A percentile compares a stretch with the other conserved stretches of the same genome.
Evolutionary conservation across 1,139 yeast genomes (phyloP).

Genomic region (Lodderomyces pseudojiufengensis): DNA sequence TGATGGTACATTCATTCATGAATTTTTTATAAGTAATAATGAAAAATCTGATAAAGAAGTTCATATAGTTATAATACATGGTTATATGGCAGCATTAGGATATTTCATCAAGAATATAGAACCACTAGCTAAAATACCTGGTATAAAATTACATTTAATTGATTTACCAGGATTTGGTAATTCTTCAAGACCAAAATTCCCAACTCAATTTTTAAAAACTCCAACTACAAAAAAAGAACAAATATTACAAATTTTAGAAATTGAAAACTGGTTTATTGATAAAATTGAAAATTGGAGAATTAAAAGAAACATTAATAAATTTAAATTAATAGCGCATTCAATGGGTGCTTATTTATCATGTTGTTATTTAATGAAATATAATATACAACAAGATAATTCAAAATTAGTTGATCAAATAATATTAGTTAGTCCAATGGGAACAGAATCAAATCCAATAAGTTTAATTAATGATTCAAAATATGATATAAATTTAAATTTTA

Average conservation of each 20-base stretch:
- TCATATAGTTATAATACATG: slow-evolving; percentile 39
- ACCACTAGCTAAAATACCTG: slow-evolving; percentile 29
- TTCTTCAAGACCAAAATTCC: slow-evolving; percentile 40
- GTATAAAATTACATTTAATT: slow-evolving; percentile 31
- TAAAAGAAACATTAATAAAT: slow-evolving; percentile 20
- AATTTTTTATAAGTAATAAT: slow-evolving; percentile 30
- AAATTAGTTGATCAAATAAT: slow-evolving; percentile 28
- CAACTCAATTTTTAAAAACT: slow-evolving; percentile 24
- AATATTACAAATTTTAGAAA: slow-evolving; percentile 30
- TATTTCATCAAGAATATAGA: slow-evolving; percentile 41
- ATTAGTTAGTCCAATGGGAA: slow-evolving; percentile 46
- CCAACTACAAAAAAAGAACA: slow-evolving; percentile 21
- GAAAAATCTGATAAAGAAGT: slow-evolving; percentile 9
- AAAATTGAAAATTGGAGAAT: slow-evolving; percentile 38
- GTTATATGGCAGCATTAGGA: slow-evolving; percentile 48
- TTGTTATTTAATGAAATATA: slow-evolving; percentile 41
- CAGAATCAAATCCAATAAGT: slow-evolving; percentile 38
- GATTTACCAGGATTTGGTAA: slow-evolving; percentile 48
- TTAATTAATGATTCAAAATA: slow-evolving; percentile 30
- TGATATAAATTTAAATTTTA: slow-evolving; percentile 31
- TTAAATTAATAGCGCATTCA: slow-evolving; percentile 39
- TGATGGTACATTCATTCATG: slow-evolving; percentile 33
- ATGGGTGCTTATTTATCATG: slow-evolving; percentile 45
- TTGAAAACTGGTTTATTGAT: slow-evolving; percentile 45
- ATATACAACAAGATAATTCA: slow-evolving; percentile 13